Percentiles rank a stretch among this genome's conserved stretches.
phyloP scores from a whole-genome alignment of 2,329 filamentous ascomycete species.

The Fusarium burgessii region DNA sequence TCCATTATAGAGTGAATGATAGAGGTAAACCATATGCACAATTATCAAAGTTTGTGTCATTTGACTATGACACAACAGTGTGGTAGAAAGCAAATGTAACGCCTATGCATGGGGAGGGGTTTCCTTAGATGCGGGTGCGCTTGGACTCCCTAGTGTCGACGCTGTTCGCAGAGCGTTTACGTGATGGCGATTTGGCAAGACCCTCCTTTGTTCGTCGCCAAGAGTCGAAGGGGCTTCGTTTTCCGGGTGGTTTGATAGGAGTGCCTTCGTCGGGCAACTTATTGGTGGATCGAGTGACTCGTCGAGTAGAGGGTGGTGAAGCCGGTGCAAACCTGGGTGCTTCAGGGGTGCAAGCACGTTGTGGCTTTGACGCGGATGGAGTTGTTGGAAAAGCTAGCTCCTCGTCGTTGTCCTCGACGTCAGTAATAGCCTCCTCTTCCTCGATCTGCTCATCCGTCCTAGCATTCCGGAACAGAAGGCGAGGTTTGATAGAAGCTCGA shows the following conservation, averaged over 20 bases:
- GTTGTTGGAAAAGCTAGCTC: slow-evolving; percentile 50
- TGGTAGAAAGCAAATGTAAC: slow-evolving; percentile 18
- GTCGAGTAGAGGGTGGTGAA: slow-evolving; percentile 72
- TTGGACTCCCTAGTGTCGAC: slow-evolving; percentile 50
- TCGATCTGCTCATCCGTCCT: slow-evolving; percentile 61
- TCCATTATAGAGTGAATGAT: slow-evolving; percentile 31
- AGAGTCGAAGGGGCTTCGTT: slow-evolving; percentile 72
- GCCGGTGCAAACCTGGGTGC: slow-evolving; percentile 67
- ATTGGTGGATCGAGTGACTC: slow-evolving; percentile 68
- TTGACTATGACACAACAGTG: slow-evolving; percentile 16
- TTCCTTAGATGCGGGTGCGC: slow-evolving; percentile 52
- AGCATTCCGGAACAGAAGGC: slow-evolving; percentile 74
- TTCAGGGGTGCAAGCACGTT: slow-evolving; percentile 60
- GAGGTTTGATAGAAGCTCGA: slow-evolving; percentile 77
- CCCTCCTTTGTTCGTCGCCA: slow-evolving; percentile 75
- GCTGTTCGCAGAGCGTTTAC: slow-evolving; percentile 57
- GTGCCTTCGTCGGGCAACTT: slow-evolving; percentile 60
- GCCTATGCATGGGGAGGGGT: background rate
- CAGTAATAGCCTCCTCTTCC: slow-evolving; percentile 70
- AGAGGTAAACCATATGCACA: slow-evolving; percentile 35
- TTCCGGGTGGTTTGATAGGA: slow-evolving; percentile 55
- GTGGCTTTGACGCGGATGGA: slow-evolving; percentile 52
- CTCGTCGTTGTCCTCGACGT: slow-evolving; percentile 63
- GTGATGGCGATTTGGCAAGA: slow-evolving; percentile 58
- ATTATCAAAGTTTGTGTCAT: slow-evolving; percentile 27